phyloP scores from a whole-genome alignment of 2,329 filamentous ascomycete genomes.

The Colletotrichum sp. region DNA sequence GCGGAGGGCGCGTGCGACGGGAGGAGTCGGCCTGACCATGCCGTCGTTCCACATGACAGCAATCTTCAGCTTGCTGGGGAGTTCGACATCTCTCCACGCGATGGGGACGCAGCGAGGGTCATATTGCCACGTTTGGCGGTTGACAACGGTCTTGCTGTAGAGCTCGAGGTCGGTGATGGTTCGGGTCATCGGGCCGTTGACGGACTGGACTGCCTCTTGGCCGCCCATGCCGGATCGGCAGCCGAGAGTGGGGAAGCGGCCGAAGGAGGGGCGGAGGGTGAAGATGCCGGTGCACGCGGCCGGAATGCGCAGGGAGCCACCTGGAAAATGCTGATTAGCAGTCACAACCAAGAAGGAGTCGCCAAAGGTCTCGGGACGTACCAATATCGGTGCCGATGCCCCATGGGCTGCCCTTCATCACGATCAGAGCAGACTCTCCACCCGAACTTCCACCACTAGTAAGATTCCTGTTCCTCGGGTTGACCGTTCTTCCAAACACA shows the following conservation, averaged over 20 bases:
- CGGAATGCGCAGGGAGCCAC: conserved; percentile 57
- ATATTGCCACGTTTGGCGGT: conserved; percentile 57
- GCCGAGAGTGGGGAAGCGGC: conserved; percentile 61
- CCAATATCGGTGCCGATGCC: conserved; percentile 70
- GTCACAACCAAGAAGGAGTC: too few species aligned
- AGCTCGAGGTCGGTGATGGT: conserved; percentile 59
- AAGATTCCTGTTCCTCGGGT: conserved; percentile 62
- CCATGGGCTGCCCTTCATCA: conserved; percentile 60
- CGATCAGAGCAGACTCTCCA: conserved; percentile 69
- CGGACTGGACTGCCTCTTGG: conserved; percentile 67
- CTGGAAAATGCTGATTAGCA: conserved; percentile 24
- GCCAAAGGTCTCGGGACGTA: too few species aligned
- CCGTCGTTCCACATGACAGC: conserved; percentile 70
- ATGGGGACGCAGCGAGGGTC: conserved; percentile 65
- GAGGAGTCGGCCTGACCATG: conserved; percentile 69
- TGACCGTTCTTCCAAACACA: conserved; percentile 65
- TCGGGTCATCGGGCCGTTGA: conserved; percentile 67
- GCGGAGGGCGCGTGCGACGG: conserved; percentile 61
- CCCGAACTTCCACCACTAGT: conserved; percentile 71
- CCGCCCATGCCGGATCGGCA: conserved; percentile 63
- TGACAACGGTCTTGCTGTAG: conserved; percentile 58
- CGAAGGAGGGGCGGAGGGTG: conserved; percentile 60
- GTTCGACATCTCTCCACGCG: conserved; percentile 51
- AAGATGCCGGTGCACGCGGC: conserved; percentile 64
- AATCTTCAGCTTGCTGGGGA: conserved; percentile 52